These are phyloP conservation scores for Dalbergia cochinchinensis DNA, from an alignment of 306 rosid species.

Conservation along the genomic window DNA sequence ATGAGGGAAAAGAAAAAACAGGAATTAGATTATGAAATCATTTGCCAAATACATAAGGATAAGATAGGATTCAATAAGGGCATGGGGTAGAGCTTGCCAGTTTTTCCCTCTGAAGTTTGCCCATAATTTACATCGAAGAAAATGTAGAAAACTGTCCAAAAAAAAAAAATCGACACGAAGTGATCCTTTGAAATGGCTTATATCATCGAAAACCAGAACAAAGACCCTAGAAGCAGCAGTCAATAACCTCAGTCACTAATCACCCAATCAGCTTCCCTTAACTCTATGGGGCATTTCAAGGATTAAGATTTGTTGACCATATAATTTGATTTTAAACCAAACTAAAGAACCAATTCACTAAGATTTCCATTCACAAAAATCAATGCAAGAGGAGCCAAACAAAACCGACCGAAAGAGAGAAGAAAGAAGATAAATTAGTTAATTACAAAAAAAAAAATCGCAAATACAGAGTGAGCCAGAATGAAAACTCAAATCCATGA, in stretches of 20 bases:
- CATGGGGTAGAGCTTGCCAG: too few species aligned
- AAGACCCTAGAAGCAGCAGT: background rate
- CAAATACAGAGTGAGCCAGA: background rate
- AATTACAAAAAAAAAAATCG: background rate
- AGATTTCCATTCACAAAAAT: slow-evolving; percentile 2
- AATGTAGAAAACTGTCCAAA: too few species aligned
- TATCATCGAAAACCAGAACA: background rate
- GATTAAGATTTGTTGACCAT: background rate
- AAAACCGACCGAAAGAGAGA: background rate
- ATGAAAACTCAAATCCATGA: slow-evolving; percentile 8
- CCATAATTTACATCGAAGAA: too few species aligned
- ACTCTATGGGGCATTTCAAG: background rate
- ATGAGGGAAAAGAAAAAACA: background rate
- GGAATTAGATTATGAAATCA: slow-evolving; percentile 19
- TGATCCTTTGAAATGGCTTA: background rate
- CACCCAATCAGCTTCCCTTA: slow-evolving; percentile 10
- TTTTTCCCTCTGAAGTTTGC: too few species aligned
- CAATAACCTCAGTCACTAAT: background rate
- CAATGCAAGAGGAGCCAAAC: background rate
- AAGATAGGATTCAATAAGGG: background rate
- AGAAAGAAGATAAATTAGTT: background rate
- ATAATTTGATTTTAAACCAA: too few species aligned
- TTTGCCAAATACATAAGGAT: background rate
- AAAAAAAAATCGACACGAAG: too few species aligned
- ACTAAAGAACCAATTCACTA: background rate